These are phyloP conservation scores for Candida peoriensis DNA, from an alignment of 805 yeast species.

Conservation along the genomic window DNA sequence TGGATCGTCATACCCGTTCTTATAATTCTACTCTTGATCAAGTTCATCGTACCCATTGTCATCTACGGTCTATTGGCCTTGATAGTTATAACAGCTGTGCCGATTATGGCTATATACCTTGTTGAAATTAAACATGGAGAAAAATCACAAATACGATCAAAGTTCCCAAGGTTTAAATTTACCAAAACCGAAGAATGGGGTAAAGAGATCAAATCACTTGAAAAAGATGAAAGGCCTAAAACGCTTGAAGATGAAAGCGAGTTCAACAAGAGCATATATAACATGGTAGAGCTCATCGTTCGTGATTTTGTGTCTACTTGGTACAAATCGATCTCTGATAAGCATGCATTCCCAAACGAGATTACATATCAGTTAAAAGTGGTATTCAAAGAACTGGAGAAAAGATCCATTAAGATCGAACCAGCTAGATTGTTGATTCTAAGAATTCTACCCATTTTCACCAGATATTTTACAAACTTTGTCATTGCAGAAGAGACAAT, in stretches of 20 bases:
- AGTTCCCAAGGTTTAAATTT: constrained; percentile 24
- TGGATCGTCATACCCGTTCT: too few species aligned
- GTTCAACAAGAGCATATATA: constrained; percentile 38
- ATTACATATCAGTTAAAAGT: constrained; percentile 37
- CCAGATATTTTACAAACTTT: constrained; percentile 56
- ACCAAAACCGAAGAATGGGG: constrained; percentile 28
- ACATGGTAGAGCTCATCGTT: constrained; percentile 40
- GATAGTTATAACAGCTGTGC: too few species aligned
- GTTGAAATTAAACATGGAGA: too few species aligned
- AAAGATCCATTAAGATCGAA: constrained; percentile 41
- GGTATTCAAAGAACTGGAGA: constrained; percentile 37
- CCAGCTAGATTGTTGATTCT: constrained; percentile 52
- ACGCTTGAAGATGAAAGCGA: constrained; percentile 1
- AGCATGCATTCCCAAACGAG: constrained; percentile 34
- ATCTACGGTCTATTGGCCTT: too few species aligned
- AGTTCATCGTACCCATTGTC: too few species aligned
- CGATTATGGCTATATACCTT: too few species aligned
- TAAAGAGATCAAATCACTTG: constrained; percentile 13
- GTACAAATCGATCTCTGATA: constrained; percentile 44
- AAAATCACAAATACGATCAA: too few species aligned
- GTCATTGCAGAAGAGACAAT: constrained; percentile 34
- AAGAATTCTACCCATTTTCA: constrained; percentile 56
- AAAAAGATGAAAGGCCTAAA: neutral
- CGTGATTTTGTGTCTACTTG: constrained; percentile 52
- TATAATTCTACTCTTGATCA: too few species aligned